phyloP scores from a whole-genome alignment of 495 filamentous ascomycete genomes.

The Beverwykella pulmonaria region DNA sequence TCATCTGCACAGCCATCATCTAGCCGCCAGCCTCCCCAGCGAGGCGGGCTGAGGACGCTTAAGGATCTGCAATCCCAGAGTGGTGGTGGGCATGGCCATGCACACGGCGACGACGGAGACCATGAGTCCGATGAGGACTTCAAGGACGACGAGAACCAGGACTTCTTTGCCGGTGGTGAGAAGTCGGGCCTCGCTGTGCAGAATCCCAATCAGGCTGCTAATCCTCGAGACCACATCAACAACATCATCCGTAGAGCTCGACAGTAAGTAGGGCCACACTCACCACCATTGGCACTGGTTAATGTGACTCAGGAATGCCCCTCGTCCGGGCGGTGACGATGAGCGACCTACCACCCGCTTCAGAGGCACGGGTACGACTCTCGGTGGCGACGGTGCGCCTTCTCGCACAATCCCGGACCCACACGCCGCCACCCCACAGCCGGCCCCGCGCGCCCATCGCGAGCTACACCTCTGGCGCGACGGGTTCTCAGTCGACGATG shows the following conservation, averaged over 20 bases:
- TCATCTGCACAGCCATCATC: constrained; percentile 19
- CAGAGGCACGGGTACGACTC: constrained; percentile 77
- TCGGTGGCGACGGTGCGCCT: constrained; percentile 87
- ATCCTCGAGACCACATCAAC: constrained; percentile 67
- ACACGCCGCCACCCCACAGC: constrained; percentile 49
- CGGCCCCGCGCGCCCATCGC: constrained; percentile 60
- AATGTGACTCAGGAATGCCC: constrained; percentile 55
- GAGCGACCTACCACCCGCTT: constrained; percentile 63
- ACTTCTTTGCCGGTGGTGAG: constrained; percentile 93
- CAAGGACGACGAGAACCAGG: constrained; percentile 67
- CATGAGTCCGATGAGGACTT: constrained; percentile 64
- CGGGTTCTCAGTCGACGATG: constrained; percentile 94
- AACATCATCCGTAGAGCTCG: constrained; percentile 83
- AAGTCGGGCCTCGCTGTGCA: constrained; percentile 96
- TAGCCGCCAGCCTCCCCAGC: constrained; percentile 46
- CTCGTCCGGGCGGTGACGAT: constrained; percentile 61
- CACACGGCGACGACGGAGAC: constrained; percentile 52
- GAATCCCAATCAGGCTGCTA: constrained; percentile 64
- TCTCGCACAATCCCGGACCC: constrained; percentile 73
- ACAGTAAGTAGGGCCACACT: constrained; percentile 56
- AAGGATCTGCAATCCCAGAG: constrained; percentile 55
- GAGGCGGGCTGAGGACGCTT: constrained; percentile 57
- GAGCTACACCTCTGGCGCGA: constrained; percentile 89
- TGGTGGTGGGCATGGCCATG: constrained; percentile 50
- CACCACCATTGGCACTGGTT: constrained; percentile 10